Evolutionary conservation across 441 rosid species (phyloP).

Genomic region (Syzygium syzygioides): DNA sequence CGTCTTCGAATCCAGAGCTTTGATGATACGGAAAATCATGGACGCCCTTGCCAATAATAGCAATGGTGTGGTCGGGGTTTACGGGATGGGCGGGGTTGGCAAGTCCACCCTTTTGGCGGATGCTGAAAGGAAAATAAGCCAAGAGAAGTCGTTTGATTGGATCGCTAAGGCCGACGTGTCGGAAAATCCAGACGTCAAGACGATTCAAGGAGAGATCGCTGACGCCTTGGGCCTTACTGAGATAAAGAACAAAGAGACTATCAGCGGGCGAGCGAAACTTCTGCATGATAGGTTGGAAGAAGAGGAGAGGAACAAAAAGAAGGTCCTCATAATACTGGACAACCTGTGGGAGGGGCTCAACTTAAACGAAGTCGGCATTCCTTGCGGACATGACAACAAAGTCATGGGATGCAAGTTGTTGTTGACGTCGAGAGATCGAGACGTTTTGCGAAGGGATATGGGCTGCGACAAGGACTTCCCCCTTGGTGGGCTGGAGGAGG

Average conservation of each 20-base stretch:
- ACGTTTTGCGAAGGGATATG: not conserved
- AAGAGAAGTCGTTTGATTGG: not conserved
- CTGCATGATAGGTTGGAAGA: not conserved
- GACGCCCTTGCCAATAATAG: not conserved
- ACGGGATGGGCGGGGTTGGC: not conserved
- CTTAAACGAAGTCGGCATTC: not conserved
- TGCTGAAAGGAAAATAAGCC: accelerated
- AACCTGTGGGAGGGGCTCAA: not conserved
- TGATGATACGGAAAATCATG: accelerated
- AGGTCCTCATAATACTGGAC: not conserved
- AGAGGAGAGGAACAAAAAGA: not conserved
- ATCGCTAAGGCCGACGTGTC: not conserved
- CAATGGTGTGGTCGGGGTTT: not conserved
- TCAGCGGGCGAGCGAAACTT: accelerated
- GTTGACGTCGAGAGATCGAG: accelerated
- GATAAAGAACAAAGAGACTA: accelerated
- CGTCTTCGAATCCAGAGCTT: not conserved
- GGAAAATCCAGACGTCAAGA: not conserved
- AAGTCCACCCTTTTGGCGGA: not conserved
- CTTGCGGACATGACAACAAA: not conserved
- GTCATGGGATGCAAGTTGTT: not conserved
- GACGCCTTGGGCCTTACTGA: accelerated
- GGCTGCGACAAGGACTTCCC: accelerated
- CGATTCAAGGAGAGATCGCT: not conserved
- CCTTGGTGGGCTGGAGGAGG: not conserved